Evolutionary conservation across 306 rosid genomes (phyloP).

Genomic region (Herpetospermum pedunculosum): DNA sequence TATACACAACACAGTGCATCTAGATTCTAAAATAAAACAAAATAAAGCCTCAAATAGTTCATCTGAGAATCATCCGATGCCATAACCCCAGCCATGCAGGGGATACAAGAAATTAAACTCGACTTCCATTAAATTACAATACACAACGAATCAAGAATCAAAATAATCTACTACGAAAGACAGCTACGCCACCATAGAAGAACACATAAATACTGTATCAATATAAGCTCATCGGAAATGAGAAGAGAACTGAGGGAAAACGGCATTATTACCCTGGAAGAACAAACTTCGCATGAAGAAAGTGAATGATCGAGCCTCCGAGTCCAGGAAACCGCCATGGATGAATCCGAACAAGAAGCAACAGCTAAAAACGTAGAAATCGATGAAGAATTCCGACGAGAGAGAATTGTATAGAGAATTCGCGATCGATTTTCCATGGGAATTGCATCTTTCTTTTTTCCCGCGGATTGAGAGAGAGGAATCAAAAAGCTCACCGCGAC

Average conservation of each 20-base stretch:
- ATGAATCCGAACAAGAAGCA: background rate
- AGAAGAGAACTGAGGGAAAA: background rate
- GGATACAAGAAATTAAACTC: background rate
- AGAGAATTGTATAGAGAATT: background rate
- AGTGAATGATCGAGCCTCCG: background rate
- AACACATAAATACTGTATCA: background rate
- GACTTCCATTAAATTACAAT: background rate
- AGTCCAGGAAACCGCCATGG: background rate
- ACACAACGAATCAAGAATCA: background rate
- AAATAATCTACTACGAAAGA: background rate
- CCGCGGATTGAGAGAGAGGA: background rate
- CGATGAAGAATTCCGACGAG: background rate
- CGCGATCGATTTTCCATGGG: background rate
- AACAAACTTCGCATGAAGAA: background rate
- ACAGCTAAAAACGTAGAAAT: background rate
- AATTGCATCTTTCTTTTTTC: background rate
- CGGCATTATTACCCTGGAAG: background rate
- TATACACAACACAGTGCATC: background rate
- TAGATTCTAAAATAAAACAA: background rate
- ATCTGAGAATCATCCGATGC: background rate
- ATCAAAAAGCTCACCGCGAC: background rate
- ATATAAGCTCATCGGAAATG: background rate
- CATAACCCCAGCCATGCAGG: background rate
- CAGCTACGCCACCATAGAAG: background rate
- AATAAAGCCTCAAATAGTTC: background rate